Percentiles rank a stretch among this genome's conserved stretches.
These are phyloP conservation scores for Macrophomina phaseolina DNA, from an alignment of 2,329 filamentous ascomycete species.

Conservation along the genomic window DNA sequence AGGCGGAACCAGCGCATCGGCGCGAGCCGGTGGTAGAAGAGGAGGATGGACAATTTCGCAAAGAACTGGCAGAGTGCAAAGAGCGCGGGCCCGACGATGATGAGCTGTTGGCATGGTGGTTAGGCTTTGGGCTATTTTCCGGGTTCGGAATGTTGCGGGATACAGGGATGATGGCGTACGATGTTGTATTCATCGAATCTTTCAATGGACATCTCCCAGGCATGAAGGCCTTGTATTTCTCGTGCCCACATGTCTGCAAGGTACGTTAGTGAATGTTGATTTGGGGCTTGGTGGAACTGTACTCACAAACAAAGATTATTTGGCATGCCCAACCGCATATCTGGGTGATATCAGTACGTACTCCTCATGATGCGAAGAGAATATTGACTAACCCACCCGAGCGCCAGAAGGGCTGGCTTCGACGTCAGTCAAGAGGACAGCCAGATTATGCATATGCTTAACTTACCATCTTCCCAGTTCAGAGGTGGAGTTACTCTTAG, in stretches of 20 bases:
- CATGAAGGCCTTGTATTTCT: conserved; percentile 32
- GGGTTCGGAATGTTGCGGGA: too few relatives aligned
- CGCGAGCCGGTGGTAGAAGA: conserved; percentile 31
- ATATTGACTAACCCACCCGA: neutral
- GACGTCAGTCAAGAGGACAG: neutral
- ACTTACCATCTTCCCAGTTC: conserved; percentile 38
- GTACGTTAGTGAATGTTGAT: neutral
- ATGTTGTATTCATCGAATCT: conserved; percentile 29
- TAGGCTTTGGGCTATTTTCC: too few relatives aligned
- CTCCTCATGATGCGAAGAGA: neutral
- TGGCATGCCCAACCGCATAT: neutral
- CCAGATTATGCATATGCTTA: neutral
- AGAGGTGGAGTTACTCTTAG: conserved; percentile 33
- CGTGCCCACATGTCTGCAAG: neutral
- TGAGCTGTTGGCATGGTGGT: conserved; percentile 20
- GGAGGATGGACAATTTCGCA: conserved; percentile 32
- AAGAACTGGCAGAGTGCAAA: conserved; percentile 29
- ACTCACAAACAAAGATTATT: neutral
- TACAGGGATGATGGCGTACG: neutral
- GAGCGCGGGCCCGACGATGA: conserved; percentile 28
- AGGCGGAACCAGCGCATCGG: conserved; percentile 32
- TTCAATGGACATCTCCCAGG: conserved; percentile 33
- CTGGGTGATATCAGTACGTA: neutral
- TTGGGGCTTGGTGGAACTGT: too few relatives aligned
- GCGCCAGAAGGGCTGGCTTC: neutral